Evolutionary conservation across 352 stramenopile genomes (phyloP).

Genomic region (Stephanocyclus meneghinianus): DNA sequence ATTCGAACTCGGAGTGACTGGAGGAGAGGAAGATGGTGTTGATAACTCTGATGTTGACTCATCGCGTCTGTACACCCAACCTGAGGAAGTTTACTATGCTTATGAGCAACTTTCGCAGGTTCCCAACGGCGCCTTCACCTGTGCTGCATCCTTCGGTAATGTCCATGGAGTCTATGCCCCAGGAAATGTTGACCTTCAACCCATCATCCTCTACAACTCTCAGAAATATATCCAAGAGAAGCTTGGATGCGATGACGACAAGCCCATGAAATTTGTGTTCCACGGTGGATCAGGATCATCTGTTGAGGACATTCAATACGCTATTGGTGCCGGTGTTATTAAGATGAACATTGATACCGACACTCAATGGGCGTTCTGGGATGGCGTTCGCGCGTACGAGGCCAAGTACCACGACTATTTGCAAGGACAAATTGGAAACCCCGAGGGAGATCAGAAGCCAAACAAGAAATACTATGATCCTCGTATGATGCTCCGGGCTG

Average conservation of each 20-base stretch:
- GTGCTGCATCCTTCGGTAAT: constrained; percentile 94
- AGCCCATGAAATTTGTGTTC: constrained; percentile 98
- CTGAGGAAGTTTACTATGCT: constrained; percentile 92
- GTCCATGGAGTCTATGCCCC: constrained; percentile 98
- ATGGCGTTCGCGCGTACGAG: constrained; percentile 95
- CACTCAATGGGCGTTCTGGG: constrained; percentile 99
- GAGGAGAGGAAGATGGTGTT: constrained; percentile 97
- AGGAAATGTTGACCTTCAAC: constrained; percentile 98
- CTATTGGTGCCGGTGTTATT: constrained; percentile 94
- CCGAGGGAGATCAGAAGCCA: constrained; percentile 93
- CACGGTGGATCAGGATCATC: constrained; percentile 96
- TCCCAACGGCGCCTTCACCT: constrained; percentile 90
- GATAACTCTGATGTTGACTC: constrained; percentile 96
- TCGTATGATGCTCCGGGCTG: constrained; percentile 67
- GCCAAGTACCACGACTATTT: constrained; percentile 96
- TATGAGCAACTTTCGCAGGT: constrained; percentile 93
- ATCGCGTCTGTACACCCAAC: constrained; percentile 89
- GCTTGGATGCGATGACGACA: constrained; percentile 82
- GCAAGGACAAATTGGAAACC: constrained; percentile 97
- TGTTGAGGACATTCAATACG: constrained; percentile 93
- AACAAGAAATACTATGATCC: constrained; percentile 99
- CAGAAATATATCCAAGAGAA: constrained; percentile 90
- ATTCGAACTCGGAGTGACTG: constrained; percentile 97
- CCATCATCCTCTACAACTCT: constrained; percentile 94
- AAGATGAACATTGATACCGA: constrained; percentile 99